Conservation (phyloP, 768 basidiomycete species). For the Tulasnella calospora region DNA sequence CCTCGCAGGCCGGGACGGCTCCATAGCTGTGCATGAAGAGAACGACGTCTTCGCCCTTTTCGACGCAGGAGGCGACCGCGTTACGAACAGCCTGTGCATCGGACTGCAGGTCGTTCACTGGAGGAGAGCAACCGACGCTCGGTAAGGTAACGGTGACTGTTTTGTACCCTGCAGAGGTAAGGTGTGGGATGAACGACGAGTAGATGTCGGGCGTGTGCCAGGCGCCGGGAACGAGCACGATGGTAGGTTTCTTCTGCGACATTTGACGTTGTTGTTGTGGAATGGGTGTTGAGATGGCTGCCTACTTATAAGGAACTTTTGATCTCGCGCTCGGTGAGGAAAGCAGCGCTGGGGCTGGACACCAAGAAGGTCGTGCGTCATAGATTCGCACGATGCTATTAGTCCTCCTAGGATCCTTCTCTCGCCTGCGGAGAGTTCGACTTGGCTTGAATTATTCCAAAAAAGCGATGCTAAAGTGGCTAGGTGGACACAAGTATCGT, state of each 20-base stretch:
- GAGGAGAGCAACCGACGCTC: background rate
- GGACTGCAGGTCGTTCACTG: background rate
- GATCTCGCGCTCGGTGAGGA: too few species aligned
- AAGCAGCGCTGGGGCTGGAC: too few species aligned
- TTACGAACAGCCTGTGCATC: background rate
- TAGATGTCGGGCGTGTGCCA: background rate
- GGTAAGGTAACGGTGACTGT: background rate
- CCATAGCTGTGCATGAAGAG: constrained; percentile 3
- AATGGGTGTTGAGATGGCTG: too few species aligned
- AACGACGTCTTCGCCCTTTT: background rate
- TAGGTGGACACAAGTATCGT: too few species aligned
- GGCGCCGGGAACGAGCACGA: background rate
- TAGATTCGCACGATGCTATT: too few species aligned
- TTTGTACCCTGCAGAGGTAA: background rate
- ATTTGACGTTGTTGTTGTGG: background rate
- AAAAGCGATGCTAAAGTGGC: too few species aligned
- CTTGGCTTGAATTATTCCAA: too few species aligned
- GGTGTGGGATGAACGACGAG: background rate
- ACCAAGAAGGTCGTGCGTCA: too few species aligned
- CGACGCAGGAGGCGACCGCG: background rate
- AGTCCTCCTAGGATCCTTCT: too few species aligned
- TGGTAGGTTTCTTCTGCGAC: background rate
- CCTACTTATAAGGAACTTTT: too few species aligned
- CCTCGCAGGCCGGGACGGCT: background rate
- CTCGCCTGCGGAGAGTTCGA: too few species aligned